Evolutionary conservation across 768 basidiomycete genomes (phyloP).

Genomic region (Macrolepiota albuminosa): DNA sequence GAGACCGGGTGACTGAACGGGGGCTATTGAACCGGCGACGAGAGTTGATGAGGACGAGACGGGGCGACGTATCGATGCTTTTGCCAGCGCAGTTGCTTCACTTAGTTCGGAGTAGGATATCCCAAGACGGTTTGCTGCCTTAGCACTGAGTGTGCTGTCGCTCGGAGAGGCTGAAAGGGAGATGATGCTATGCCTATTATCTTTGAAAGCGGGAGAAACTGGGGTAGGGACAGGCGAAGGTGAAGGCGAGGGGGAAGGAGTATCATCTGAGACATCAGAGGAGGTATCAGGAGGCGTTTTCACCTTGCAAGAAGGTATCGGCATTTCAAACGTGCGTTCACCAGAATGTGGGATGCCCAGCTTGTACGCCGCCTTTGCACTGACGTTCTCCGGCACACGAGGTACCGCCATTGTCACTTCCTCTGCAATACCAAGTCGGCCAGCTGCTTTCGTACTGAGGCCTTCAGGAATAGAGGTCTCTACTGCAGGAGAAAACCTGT

Average conservation of each 20-base stretch:
- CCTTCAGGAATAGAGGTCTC: conserved; percentile 21
- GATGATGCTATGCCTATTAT: neutral
- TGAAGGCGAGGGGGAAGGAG: neutral
- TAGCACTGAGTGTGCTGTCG: conserved; percentile 26
- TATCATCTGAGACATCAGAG: neutral
- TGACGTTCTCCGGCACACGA: conserved; percentile 23
- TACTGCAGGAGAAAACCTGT: conserved; percentile 13
- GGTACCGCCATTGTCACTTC: conserved; percentile 18
- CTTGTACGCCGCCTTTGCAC: conserved; percentile 31
- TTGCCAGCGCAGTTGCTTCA: conserved; percentile 23
- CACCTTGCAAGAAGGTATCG: neutral
- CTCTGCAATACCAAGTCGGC: conserved; percentile 19
- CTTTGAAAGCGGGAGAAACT: neutral
- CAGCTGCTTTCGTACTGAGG: conserved; percentile 21
- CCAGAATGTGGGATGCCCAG: conserved; percentile 26
- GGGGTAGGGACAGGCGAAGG: neutral
- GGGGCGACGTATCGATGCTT: conserved; percentile 18
- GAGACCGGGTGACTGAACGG: conserved; percentile 58
- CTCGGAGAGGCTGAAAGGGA: neutral
- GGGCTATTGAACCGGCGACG: conserved; percentile 7
- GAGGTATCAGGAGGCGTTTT: neutral
- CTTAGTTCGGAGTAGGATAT: conserved; percentile 28
- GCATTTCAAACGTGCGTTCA: conserved; percentile 1
- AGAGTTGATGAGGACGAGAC: conserved; percentile 17
- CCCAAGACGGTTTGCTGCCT: conserved; percentile 37